phyloP scores from a whole-genome alignment of 73 alveolate genomes.

The Symbiodinium natans region DNA sequence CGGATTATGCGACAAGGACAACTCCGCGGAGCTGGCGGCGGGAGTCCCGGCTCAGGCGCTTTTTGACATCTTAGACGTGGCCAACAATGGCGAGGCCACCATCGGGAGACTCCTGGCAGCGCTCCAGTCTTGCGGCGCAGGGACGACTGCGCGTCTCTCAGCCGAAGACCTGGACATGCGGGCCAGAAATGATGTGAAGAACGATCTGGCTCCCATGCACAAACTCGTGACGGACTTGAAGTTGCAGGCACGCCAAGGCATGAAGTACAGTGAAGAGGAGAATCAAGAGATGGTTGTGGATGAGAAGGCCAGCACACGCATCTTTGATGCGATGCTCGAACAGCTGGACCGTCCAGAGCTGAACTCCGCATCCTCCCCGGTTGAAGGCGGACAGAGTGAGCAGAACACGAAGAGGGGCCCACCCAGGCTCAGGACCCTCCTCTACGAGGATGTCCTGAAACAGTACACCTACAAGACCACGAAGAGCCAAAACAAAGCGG shows the following conservation, averaged over 20 bases:
- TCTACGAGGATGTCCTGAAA: conserved; percentile 60
- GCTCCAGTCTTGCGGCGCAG: conserved; percentile 70
- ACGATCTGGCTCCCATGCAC: conserved; percentile 72
- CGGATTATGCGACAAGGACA: conserved; percentile 28
- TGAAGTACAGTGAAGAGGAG: conserved; percentile 48
- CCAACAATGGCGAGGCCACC: conserved; percentile 68
- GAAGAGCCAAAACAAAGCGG: background rate
- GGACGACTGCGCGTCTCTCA: conserved; percentile 44
- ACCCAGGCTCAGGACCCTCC: conserved; percentile 42
- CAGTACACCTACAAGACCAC: conserved; percentile 11
- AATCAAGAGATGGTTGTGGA: background rate
- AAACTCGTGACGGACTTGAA: conserved; percentile 56
- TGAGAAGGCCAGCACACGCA: background rate
- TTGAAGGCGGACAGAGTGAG: background rate
- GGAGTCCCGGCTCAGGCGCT: conserved; percentile 74
- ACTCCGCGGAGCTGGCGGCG: background rate
- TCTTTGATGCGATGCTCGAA: conserved; percentile 33
- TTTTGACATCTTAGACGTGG: conserved; percentile 68
- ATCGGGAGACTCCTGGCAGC: conserved; percentile 32
- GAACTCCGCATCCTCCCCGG: background rate
- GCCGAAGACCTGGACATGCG: conserved; percentile 60
- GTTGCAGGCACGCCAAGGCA: conserved; percentile 61
- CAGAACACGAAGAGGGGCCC: conserved; percentile 24
- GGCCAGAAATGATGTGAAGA: conserved; percentile 66
- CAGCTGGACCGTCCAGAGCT: background rate